phyloP scores from a whole-genome alignment of 1,284 basidiomycete species.

The Pyrrhoderma lamaoense region DNA sequence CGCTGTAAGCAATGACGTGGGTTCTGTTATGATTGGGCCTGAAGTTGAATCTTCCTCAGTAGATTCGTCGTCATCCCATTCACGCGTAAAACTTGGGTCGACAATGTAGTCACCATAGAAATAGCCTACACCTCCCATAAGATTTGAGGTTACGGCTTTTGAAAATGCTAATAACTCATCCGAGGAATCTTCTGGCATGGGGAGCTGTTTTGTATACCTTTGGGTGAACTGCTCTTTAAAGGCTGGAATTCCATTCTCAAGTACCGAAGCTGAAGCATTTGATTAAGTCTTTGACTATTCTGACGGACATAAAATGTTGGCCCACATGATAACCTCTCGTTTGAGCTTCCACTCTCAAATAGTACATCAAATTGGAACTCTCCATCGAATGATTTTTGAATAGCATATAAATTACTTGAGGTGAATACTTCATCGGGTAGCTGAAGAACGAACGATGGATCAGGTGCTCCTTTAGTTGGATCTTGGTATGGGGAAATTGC shows the following conservation, averaged over 20 bases:
- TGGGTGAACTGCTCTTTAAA: conserved; percentile 55
- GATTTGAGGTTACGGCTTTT: conserved; percentile 81
- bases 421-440: conserved; percentile 68
- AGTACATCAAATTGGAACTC: conserved; percentile 83
- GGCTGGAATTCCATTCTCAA: conserved; percentile 64
- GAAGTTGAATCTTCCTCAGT: conserved; percentile 34
- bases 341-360: conserved; percentile 66
- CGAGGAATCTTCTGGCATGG: conserved; percentile 50
- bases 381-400: conserved; percentile 82
- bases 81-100: conserved; percentile 75
- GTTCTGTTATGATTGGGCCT: conserved; percentile 65
- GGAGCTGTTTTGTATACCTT: conserved; percentile 67
- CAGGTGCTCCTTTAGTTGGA: conserved; percentile 46
- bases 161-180: conserved; percentile 67
- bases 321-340: conserved; percentile 56
- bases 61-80: conserved; percentile 83
- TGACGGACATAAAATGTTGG: too few species aligned
- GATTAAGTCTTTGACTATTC: too few species aligned
- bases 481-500: conserved; percentile 52
- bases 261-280: conserved; percentile 48
- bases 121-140: conserved; percentile 89
- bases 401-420: conserved; percentile 73
- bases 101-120: conserved; percentile 90
- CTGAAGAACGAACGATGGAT: conserved; percentile 72
- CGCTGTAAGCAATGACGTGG: conserved; percentile 76